These are phyloP conservation scores for Inga laurina DNA, from an alignment of 306 rosid genomes.

Conservation along the genomic window DNA sequence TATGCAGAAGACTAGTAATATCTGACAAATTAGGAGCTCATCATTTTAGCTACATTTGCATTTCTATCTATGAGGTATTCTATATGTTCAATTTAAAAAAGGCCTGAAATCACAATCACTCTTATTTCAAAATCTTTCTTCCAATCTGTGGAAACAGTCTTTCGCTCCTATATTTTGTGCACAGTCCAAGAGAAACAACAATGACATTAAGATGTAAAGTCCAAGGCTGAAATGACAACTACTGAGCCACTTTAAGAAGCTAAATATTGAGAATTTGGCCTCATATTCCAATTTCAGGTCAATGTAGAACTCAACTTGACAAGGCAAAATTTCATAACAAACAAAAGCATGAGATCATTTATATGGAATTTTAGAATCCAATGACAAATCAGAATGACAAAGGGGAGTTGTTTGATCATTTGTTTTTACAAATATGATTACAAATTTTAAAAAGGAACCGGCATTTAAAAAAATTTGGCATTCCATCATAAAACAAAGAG, in stretches of 20 bases:
- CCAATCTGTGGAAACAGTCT: background rate
- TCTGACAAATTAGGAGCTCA: background rate
- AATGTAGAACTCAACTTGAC: background rate
- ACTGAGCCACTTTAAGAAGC: background rate
- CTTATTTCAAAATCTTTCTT: background rate
- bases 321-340: background rate
- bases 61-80: background rate
- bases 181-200: background rate
- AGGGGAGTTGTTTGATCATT: background rate
- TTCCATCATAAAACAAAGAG: background rate
- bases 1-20: background rate
- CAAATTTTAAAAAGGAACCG: background rate
- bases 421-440: background rate
- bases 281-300: background rate
- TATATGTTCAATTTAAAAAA: background rate
- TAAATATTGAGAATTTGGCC: background rate
- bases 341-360: background rate
- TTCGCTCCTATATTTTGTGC: background rate
- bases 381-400: too few relatives aligned
- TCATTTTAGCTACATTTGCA: background rate
- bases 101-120: background rate
- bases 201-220: background rate
- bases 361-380: background rate
- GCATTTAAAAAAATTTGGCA: background rate
- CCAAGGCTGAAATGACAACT: background rate